These are phyloP conservation scores for Fomes fomentarius DNA, from an alignment of 1,284 basidiomycete species.

Conservation along the genomic window DNA sequence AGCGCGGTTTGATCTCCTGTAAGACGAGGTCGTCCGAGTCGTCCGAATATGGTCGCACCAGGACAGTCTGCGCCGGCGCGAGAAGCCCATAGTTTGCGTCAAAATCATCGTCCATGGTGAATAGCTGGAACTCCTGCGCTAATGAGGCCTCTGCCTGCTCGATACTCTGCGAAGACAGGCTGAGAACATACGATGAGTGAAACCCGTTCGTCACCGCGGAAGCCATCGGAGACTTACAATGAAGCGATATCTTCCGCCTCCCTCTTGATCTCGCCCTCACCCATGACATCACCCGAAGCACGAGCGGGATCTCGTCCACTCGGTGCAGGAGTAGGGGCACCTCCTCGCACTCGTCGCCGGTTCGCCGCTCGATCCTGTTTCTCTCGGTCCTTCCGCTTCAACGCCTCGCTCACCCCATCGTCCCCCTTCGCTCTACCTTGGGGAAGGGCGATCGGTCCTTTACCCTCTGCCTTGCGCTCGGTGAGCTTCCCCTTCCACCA, in stretches of 20 bases:
- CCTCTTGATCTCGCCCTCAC: conserved; percentile 18
- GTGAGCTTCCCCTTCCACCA: conserved; percentile 79
- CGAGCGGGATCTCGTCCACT: conserved; percentile 14
- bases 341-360: conserved; percentile 68
- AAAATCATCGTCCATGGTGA: conserved; percentile 67
- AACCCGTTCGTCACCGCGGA: not conserved
- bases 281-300: not conserved
- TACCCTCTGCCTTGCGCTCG: conserved; percentile 41
- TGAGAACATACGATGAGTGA: not conserved
- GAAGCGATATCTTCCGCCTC: conserved; percentile 27
- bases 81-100: conserved; percentile 86
- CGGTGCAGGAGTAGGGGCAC: conserved; percentile 46
- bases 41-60: conserved; percentile 89
- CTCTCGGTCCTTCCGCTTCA: conserved; percentile 76
- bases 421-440: conserved; percentile 23
- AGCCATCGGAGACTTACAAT: conserved; percentile 19
- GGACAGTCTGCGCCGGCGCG: conserved; percentile 77
- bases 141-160: conserved; percentile 9
- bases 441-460: conserved; percentile 21
- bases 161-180: conserved; percentile 23
- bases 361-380: conserved; percentile 55
- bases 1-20: conserved; percentile 87
- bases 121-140: conserved; percentile 43
- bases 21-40: conserved; percentile 92
- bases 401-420: conserved; percentile 59